phyloP scores from a whole-genome alignment of 2,329 filamentous ascomycete species.

The Onygenales sp. region DNA sequence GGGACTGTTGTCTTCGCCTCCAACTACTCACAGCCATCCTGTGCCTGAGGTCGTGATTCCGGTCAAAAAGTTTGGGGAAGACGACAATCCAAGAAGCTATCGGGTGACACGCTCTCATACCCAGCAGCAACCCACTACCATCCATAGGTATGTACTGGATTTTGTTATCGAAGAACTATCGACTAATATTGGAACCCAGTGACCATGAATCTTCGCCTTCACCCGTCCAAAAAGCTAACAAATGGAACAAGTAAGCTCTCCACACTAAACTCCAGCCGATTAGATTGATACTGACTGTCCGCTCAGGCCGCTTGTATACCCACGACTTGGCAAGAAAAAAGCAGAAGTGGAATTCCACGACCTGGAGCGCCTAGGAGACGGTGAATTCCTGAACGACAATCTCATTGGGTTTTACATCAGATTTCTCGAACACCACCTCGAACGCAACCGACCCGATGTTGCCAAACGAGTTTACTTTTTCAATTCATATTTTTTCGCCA shows the following conservation, averaged over 20 bases:
- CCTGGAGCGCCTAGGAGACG: conserved; percentile 66
- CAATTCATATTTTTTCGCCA: conserved; percentile 85
- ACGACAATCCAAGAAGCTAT: background rate
- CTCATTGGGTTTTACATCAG: conserved; percentile 81
- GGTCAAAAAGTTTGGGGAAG: conserved; percentile 16
- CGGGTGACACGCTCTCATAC: conserved; percentile 24
- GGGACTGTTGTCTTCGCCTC: background rate
- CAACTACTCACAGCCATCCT: conserved; percentile 6
- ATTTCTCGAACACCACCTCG: conserved; percentile 55
- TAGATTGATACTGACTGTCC: conserved; percentile 1
- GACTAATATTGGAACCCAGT: conserved; percentile 7
- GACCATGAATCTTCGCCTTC: conserved; percentile 3
- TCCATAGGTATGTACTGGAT: conserved; percentile 8
- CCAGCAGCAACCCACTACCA: conserved; percentile 6
- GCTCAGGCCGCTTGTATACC: conserved; percentile 34
- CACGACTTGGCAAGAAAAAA: conserved; percentile 36
- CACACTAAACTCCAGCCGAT: background rate
- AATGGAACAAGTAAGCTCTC: conserved; percentile 8
- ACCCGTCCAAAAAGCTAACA: background rate
- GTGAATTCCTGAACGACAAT: conserved; percentile 85
- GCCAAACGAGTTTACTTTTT: conserved; percentile 70
- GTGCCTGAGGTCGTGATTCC: conserved; percentile 17
- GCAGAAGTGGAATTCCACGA: conserved; percentile 36
- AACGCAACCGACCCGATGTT: conserved; percentile 45
- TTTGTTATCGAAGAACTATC: conserved; percentile 4